Percentiles rank a stretch among this genome's conserved stretches.
phyloP scores from a whole-genome alignment of 2,329 filamentous ascomycete species.

The Ampelomyces quisqualis region DNA sequence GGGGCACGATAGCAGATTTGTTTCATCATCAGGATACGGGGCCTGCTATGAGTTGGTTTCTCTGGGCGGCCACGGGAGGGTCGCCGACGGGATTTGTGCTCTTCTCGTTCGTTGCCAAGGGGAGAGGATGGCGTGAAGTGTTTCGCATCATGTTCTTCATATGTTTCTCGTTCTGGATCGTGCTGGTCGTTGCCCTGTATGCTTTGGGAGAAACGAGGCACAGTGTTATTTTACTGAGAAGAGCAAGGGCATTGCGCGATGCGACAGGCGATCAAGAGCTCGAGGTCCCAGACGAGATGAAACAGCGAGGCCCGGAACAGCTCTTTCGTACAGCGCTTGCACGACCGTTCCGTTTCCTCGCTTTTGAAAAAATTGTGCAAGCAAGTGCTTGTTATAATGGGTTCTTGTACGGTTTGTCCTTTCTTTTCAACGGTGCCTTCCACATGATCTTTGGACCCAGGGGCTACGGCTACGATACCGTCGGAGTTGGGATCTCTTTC shows the following conservation, averaged over 20 bases:
- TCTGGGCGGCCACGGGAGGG: constrained; percentile 52
- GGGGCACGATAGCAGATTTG: constrained; percentile 51
- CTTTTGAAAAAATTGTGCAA: constrained; percentile 51
- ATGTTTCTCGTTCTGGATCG: constrained; percentile 48
- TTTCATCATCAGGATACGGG: constrained; percentile 48
- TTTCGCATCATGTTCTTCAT: constrained; percentile 52
- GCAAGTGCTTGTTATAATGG: constrained; percentile 54
- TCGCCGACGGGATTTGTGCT: constrained; percentile 51
- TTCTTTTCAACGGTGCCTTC: constrained; percentile 54
- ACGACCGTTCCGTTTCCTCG: constrained; percentile 52
- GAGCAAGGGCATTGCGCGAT: constrained; percentile 35
- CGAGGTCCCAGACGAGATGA: constrained; percentile 43
- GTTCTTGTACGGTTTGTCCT: constrained; percentile 53
- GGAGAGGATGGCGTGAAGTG: constrained; percentile 47
- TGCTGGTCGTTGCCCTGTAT: constrained; percentile 44
- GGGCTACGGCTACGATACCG: constrained; percentile 47
- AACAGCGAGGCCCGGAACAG: constrained; percentile 42
- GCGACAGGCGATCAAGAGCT: constrained; percentile 27
- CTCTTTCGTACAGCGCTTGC: constrained; percentile 48
- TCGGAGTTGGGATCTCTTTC: constrained; percentile 47
- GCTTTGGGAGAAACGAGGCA: constrained; percentile 49
- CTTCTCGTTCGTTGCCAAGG: constrained; percentile 50
- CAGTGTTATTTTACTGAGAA: constrained; percentile 46
- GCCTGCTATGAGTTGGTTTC: constrained; percentile 46
- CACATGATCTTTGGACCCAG: constrained; percentile 50